phyloP scores from a whole-genome alignment of 2,329 filamentous ascomycete genomes.

The Sporothrix luriei region DNA sequence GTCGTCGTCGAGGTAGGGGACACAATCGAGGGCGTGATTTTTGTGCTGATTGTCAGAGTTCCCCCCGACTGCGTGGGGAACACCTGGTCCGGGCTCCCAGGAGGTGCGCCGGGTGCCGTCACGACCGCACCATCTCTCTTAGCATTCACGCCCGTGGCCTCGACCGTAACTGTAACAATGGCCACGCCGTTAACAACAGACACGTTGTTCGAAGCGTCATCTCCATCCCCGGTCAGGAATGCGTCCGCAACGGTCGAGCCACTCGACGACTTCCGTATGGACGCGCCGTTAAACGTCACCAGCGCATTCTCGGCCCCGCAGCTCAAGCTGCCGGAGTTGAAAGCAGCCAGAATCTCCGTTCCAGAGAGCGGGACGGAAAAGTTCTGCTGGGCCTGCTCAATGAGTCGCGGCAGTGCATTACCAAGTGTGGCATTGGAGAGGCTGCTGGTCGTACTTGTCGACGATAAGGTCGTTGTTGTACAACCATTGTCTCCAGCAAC shows the following conservation, averaged over 20 bases:
- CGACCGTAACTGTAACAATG: slow-evolving; percentile 35
- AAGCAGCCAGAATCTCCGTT: slow-evolving; percentile 70
- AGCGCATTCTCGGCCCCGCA: slow-evolving; percentile 86
- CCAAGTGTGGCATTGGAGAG: slow-evolving; percentile 76
- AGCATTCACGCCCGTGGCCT: not conserved
- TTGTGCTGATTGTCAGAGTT: slow-evolving; percentile 39
- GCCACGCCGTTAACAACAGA: slow-evolving; percentile 29
- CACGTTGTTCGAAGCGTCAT: not conserved
- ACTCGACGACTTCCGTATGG: slow-evolving; percentile 43
- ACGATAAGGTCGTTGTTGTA: slow-evolving; percentile 52
- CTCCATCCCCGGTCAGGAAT: slow-evolving; percentile 21
- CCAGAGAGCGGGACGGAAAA: slow-evolving; percentile 77
- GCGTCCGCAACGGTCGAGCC: slow-evolving; percentile 40
- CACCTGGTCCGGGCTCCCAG: not conserved
- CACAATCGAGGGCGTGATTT: slow-evolving; percentile 37
- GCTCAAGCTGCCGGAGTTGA: slow-evolving; percentile 73
- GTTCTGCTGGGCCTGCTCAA: slow-evolving; percentile 64
- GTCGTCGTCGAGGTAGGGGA: slow-evolving; percentile 40
- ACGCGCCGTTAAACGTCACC: slow-evolving; percentile 73
- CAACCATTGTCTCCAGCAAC: slow-evolving; percentile 54
- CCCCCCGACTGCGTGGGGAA: slow-evolving; percentile 43
- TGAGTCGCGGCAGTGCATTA: slow-evolving; percentile 72
- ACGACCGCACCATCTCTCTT: slow-evolving; percentile 37
- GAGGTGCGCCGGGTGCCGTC: slow-evolving; percentile 37
- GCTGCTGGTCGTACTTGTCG: slow-evolving; percentile 42